Percentiles rank a stretch among this genome's conserved stretches.
These are phyloP conservation scores for Psilocybe azurescens DNA, from an alignment of 768 basidiomycete species.

Conservation along the genomic window DNA sequence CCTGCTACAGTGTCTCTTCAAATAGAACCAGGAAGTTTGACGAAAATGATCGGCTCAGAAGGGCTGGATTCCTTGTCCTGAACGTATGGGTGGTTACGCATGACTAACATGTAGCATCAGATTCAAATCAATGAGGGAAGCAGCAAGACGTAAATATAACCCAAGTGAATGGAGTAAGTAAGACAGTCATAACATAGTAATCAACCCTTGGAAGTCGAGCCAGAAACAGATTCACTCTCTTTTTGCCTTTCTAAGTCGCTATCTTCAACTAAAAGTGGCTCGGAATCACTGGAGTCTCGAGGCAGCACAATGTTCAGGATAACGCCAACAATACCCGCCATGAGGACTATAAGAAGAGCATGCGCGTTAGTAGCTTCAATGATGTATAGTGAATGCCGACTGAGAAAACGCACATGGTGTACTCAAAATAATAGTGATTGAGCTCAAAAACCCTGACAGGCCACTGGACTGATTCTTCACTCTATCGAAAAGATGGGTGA, in stretches of 20 bases:
- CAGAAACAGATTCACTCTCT: slow-evolving; percentile 1
- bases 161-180: no score
- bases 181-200: no score
- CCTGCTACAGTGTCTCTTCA: no score
- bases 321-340: slow-evolving; percentile 59
- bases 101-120: no score
- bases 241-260: slow-evolving; percentile 9
- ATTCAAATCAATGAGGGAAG: neutral
- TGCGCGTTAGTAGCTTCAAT: neutral
- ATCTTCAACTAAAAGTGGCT: neutral
- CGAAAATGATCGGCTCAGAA: no score
- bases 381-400: neutral
- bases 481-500: slow-evolving; percentile 71
- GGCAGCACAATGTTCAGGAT: slow-evolving; percentile 63
- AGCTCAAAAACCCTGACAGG: slow-evolving; percentile 69
- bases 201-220: slow-evolving; percentile 4
- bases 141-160: no score
- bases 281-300: slow-evolving; percentile 28
- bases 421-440: slow-evolving; percentile 78
- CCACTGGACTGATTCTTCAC: slow-evolving; percentile 57
- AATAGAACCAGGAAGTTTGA: no score
- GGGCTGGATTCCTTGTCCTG: no score
- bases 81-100: no score
- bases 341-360: slow-evolving; percentile 15
- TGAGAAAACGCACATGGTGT: slow-evolving; percentile 69